phyloP scores from a whole-genome alignment of 2,329 filamentous ascomycete genomes.

The Monilinia fructigena region DNA sequence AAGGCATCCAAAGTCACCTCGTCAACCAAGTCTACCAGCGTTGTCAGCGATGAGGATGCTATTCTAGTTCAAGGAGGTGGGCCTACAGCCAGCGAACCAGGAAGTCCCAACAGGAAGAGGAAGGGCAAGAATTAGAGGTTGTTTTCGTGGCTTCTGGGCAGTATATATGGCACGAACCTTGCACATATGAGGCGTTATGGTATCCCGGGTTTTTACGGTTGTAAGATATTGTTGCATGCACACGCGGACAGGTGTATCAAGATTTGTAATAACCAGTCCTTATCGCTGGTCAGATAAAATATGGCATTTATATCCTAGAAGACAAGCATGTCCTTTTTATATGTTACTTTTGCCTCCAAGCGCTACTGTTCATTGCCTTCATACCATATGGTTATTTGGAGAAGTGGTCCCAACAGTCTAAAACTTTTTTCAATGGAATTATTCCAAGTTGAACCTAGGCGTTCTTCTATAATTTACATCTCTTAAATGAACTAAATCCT shows the following conservation, averaged over 20 bases:
- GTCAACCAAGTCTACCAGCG: slow-evolving; percentile 47
- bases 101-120: slow-evolving; percentile 54
- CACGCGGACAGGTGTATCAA: neutral
- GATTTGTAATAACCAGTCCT: neutral
- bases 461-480: neutral
- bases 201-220: slow-evolving; percentile 7
- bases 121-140: slow-evolving; percentile 60
- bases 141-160: neutral
- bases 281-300: neutral
- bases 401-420: neutral
- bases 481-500: too few species aligned
- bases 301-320: neutral
- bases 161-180: slow-evolving; percentile 20
- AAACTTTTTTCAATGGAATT: neutral
- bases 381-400: neutral
- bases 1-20: slow-evolving; percentile 41
- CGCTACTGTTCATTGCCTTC: neutral
- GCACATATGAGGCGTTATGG: slow-evolving; percentile 14
- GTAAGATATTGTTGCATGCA: slow-evolving; percentile 18
- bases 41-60: slow-evolving; percentile 65
- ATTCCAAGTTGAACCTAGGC: neutral
- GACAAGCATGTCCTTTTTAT: neutral
- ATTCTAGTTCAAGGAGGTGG: slow-evolving; percentile 66
- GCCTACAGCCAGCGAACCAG: slow-evolving; percentile 31
- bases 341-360: neutral